phyloP scores from a whole-genome alignment of 1,284 basidiomycete genomes.

The Thecaphora thlaspeos region DNA sequence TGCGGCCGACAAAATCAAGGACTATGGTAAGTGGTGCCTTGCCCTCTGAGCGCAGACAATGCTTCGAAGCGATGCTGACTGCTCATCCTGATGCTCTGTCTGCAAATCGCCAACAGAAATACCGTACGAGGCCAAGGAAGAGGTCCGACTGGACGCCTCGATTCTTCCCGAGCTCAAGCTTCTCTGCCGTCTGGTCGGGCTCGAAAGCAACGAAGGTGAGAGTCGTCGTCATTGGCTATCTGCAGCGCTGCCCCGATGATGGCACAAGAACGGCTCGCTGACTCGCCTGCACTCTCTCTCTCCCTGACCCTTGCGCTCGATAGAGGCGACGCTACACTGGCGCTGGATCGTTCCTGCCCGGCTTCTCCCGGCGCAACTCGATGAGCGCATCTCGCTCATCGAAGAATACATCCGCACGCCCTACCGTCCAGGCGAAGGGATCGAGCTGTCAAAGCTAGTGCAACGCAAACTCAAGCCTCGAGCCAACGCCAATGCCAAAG shows the following conservation, averaged over 20 bases:
- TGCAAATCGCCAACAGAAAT: too few species aligned
- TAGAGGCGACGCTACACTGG: constrained; percentile 21
- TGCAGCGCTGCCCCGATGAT: too few species aligned
- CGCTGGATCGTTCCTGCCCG: constrained; percentile 46
- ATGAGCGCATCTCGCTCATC: constrained; percentile 44
- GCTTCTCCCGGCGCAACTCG: constrained; percentile 34
- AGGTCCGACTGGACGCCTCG: constrained; percentile 40
- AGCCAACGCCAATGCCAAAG: background rate
- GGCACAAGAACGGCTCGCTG: too few species aligned
- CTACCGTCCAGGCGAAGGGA: constrained; percentile 13
- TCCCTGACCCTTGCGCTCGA: constrained; percentile 5
- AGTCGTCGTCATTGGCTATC: background rate
- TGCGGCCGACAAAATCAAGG: constrained; percentile 20
- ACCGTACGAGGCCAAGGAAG: constrained; percentile 28
- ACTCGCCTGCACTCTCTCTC: too few species aligned
- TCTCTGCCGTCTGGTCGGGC: constrained; percentile 48
- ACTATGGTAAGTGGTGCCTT: constrained; percentile 2
- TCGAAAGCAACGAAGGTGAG: constrained; percentile 31
- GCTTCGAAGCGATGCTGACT: too few species aligned
- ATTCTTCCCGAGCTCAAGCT: constrained; percentile 48
- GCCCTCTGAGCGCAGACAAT: too few species aligned
- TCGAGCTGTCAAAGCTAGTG: constrained; percentile 37
- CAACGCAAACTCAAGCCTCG: constrained; percentile 36
- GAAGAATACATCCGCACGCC: constrained; percentile 52
- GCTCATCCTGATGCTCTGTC: too few species aligned